phyloP scores from a whole-genome alignment of 2,329 filamentous ascomycete genomes.

The Ophiostoma australiae region DNA sequence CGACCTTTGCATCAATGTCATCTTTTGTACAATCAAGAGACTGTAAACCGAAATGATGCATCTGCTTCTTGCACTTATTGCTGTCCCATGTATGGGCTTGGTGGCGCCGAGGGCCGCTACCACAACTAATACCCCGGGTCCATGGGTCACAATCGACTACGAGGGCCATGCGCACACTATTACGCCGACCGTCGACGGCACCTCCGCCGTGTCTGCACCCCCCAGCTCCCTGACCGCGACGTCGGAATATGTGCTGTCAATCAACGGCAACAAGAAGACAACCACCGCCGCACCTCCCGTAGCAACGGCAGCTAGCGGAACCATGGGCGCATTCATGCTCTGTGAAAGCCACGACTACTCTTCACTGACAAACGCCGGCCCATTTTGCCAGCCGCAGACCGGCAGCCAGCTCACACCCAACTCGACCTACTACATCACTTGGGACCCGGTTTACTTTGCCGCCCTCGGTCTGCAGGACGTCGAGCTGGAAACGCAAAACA shows the following conservation, averaged over 20 bases:
- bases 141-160: not conserved
- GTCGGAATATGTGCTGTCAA: not conserved
- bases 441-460: slow-evolving; percentile 32
- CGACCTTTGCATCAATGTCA: not conserved
- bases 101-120: not conserved
- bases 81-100: not conserved
- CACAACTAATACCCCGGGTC: not conserved
- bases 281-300: not conserved
- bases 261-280: not conserved
- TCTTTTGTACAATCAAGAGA: not conserved
- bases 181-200: not conserved
- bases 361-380: slow-evolving; percentile 21
- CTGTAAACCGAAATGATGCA: not conserved
- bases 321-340: not conserved
- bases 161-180: not conserved
- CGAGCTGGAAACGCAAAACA: not conserved
- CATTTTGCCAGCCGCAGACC: slow-evolving; percentile 35
- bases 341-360: not conserved
- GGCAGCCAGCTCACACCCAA: slow-evolving; percentile 33
- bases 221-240: not conserved
- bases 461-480: slow-evolving; percentile 4
- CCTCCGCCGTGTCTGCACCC: not conserved
- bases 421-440: slow-evolving; percentile 37
- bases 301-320: not conserved
- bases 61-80: not conserved